Evolutionary conservation across 2,329 filamentous ascomycete species (phyloP).

Genomic region (Chaetomium sp.): DNA sequence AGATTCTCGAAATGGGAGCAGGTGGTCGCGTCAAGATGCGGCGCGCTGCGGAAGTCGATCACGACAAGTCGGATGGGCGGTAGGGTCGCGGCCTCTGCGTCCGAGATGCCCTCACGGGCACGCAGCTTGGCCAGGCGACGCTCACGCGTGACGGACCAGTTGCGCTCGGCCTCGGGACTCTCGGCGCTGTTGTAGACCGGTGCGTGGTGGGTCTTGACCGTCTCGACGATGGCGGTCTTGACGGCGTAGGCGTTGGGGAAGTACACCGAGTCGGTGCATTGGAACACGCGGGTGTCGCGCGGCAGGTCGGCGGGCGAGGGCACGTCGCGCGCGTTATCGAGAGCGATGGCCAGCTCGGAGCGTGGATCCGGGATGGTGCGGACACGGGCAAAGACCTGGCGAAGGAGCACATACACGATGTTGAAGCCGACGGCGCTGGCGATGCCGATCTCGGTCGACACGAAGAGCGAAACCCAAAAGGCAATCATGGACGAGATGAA

Average conservation of each 20-base stretch:
- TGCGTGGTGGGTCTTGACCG: constrained; percentile 41
- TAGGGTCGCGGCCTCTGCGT: constrained; percentile 25
- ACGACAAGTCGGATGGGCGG: constrained; percentile 42
- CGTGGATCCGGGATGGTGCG: constrained; percentile 25
- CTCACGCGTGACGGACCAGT: constrained; percentile 48
- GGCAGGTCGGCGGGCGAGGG: constrained; percentile 24
- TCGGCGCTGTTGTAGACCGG: constrained; percentile 33
- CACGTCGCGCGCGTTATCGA: constrained; percentile 23
- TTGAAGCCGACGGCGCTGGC: constrained; percentile 56
- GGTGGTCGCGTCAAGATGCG: constrained; percentile 48
- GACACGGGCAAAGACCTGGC: constrained; percentile 48
- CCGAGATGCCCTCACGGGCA: constrained; percentile 29
- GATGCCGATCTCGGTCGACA: constrained; percentile 54
- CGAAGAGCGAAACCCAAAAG: constrained; percentile 59
- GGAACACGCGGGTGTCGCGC: constrained; percentile 49
- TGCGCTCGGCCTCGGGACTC: constrained; percentile 33
- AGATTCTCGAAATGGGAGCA: constrained; percentile 43
- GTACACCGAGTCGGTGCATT: constrained; percentile 51
- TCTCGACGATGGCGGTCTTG: constrained; percentile 44
- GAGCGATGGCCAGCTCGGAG: constrained; percentile 23
- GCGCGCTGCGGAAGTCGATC: constrained; percentile 46
- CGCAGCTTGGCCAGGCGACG: constrained; percentile 42
- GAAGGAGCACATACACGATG: constrained; percentile 53
- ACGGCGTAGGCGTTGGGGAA: constrained; percentile 54
- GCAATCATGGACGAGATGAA: constrained; percentile 58